Conservation (phyloP, 2,329 filamentous ascomycete genomes). For the Alternaria hordeiaustralica region DNA sequence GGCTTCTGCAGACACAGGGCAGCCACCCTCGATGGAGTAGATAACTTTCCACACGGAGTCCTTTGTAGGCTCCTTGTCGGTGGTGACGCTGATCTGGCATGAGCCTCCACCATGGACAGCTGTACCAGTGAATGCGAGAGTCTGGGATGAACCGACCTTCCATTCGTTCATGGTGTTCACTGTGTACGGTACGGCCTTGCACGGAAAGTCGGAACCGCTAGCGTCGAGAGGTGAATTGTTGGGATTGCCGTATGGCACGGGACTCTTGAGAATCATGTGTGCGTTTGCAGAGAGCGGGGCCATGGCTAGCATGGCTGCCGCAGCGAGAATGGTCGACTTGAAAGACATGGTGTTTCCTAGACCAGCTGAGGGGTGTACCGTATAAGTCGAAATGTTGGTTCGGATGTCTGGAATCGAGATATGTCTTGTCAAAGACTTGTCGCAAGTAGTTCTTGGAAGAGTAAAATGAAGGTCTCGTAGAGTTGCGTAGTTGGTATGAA, state of each 20-base stretch:
- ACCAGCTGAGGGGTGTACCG: constrained; percentile 4
- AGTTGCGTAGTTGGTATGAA: constrained; percentile 5
- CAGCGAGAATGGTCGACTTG: constrained; percentile 13
- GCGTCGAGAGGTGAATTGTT: constrained; percentile 68
- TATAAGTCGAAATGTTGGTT: constrained; percentile 8
- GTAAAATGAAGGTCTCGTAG: not conserved
- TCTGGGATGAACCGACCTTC: constrained; percentile 65
- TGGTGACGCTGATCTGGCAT: constrained; percentile 84
- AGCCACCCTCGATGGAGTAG: constrained; percentile 84
- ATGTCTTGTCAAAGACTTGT: constrained; percentile 9
- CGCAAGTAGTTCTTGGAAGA: not conserved
- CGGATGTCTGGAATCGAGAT: constrained; percentile 1
- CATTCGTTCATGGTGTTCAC: constrained; percentile 65
- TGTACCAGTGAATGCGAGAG: constrained; percentile 70
- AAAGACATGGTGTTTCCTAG: constrained; percentile 16
- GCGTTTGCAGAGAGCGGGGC: constrained; percentile 63
- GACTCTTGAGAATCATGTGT: constrained; percentile 77
- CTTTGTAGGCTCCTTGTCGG: constrained; percentile 72
- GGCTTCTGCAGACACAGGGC: constrained; percentile 57
- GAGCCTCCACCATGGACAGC: constrained; percentile 89
- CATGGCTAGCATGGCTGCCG: constrained; percentile 49
- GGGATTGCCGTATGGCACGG: constrained; percentile 65
- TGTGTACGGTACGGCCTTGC: constrained; percentile 64
- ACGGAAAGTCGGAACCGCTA: constrained; percentile 75
- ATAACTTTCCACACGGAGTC: constrained; percentile 83